A percentile compares a stretch with the other conserved stretches of the same genome.
Evolutionary conservation across 179 eudicot genomes (phyloP).

Genomic region (Vitellaria paradoxa): DNA sequence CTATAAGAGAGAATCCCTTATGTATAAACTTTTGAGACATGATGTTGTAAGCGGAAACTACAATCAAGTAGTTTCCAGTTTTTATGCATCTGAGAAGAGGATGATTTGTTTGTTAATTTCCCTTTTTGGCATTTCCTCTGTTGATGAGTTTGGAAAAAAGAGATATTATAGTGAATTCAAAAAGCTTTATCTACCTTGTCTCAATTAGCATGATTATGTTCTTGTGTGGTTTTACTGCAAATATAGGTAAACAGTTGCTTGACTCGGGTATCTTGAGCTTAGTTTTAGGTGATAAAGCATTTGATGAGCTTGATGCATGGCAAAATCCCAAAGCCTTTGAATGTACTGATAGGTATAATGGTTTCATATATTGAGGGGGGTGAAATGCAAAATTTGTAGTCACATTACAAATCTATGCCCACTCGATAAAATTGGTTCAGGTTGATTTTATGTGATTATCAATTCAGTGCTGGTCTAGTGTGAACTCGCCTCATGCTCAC

Average conservation of each 20-base stretch:
- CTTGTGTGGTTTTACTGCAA: not conserved
- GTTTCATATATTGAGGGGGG: not conserved
- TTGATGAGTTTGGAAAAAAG: not conserved
- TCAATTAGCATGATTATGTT: not conserved
- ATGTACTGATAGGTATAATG: not conserved
- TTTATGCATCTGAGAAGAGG: not conserved
- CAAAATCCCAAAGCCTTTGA: not conserved
- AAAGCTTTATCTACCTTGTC: constrained; percentile 9
- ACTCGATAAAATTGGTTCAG: no score
- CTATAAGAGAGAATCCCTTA: not conserved
- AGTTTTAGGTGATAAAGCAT: not conserved
- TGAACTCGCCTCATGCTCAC: no score
- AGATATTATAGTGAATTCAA: not conserved
- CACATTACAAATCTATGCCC: no score
- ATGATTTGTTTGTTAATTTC: not conserved
- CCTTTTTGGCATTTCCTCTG: not conserved
- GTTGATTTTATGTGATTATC: no score
- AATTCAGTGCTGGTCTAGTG: no score
- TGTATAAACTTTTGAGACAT: not conserved
- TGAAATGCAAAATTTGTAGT: not conserved
- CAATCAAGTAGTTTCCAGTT: not conserved
- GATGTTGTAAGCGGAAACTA: not conserved
- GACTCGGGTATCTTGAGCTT: not conserved
- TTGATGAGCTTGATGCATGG: not conserved
- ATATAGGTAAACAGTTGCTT: no score